A percentile compares a stretch with the other conserved stretches of the same genome.
Evolutionary conservation across 345 rosid species (phyloP).

Genomic region (Eucalyptus shirleyi): DNA sequence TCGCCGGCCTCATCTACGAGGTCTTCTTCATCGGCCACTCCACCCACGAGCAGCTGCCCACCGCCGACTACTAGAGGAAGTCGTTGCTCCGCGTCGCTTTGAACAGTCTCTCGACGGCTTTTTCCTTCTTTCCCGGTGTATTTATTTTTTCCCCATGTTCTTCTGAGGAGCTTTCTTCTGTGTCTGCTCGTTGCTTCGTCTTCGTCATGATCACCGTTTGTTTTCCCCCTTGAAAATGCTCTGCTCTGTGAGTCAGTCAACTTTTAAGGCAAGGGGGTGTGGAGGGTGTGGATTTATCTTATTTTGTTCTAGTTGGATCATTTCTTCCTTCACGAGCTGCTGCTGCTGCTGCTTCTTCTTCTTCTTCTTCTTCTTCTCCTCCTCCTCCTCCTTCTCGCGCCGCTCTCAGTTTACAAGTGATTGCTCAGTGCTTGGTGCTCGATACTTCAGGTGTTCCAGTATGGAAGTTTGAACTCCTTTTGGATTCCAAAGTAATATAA

Average conservation of each 20-base stretch:
- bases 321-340: neutral
- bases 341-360: neutral
- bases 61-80: conserved; percentile 51
- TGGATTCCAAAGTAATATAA: neutral
- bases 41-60: conserved; percentile 50
- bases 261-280: neutral
- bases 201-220: neutral
- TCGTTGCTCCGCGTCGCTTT: neutral
- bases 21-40: conserved; percentile 44
- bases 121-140: neutral
- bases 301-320: neutral
- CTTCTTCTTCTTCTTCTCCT: neutral
- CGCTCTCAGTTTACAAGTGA: neutral
- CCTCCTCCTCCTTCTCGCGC: neutral
- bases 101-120: neutral
- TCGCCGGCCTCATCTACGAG: conserved; percentile 76
- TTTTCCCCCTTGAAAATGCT: neutral
- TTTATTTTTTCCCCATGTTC: neutral
- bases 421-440: neutral
- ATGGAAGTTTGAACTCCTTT: neutral
- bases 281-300: neutral
- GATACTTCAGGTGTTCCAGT: neutral
- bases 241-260: neutral
- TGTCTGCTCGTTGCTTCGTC: neutral
- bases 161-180: neutral